These are phyloP conservation scores for Trapa incisa DNA, from an alignment of 345 rosid genomes.

Conservation along the genomic window DNA sequence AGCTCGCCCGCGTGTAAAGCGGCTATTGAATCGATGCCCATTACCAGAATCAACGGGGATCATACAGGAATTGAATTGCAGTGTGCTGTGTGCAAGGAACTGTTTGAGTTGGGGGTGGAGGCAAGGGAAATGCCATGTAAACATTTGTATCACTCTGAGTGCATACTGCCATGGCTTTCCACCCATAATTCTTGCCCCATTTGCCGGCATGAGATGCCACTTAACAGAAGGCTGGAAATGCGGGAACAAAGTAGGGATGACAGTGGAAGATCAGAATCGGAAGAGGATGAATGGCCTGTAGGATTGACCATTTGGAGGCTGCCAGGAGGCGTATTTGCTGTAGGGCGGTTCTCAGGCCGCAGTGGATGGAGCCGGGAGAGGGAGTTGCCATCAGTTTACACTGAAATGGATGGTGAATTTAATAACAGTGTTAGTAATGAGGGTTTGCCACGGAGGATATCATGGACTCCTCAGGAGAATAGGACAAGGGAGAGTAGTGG, in stretches of 20 bases:
- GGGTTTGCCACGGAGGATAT: constrained; percentile 32
- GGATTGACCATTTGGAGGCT: constrained; percentile 55
- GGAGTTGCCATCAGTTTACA: constrained; percentile 41
- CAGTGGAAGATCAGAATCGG: constrained; percentile 8
- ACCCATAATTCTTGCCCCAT: constrained; percentile 48
- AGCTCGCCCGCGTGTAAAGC: constrained; percentile 47
- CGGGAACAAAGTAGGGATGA: constrained; percentile 6
- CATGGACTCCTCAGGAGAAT: constrained; percentile 35
- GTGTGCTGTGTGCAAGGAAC: constrained; percentile 48
- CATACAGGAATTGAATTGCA: constrained; percentile 33
- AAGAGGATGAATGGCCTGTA: constrained; percentile 23
- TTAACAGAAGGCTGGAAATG: constrained; percentile 5
- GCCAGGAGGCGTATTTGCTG: constrained; percentile 51
- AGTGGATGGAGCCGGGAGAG: constrained; percentile 32
- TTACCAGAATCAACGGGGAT: constrained; percentile 20
- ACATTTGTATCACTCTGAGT: constrained; percentile 47
- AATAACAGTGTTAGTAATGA: constrained; percentile 9
- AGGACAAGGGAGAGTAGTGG: constrained; percentile 37
- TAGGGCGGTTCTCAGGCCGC: constrained; percentile 46
- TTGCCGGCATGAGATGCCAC: constrained; percentile 43
- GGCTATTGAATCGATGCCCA: constrained; percentile 50
- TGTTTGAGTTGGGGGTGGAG: constrained; percentile 33
- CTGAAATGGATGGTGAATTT: constrained; percentile 53
- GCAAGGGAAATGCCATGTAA: constrained; percentile 58
- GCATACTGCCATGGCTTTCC: constrained; percentile 48